Base-by-base conservation (phyloP, 2,329 filamentous ascomycete species). In the Fusarium nanum region DNA sequence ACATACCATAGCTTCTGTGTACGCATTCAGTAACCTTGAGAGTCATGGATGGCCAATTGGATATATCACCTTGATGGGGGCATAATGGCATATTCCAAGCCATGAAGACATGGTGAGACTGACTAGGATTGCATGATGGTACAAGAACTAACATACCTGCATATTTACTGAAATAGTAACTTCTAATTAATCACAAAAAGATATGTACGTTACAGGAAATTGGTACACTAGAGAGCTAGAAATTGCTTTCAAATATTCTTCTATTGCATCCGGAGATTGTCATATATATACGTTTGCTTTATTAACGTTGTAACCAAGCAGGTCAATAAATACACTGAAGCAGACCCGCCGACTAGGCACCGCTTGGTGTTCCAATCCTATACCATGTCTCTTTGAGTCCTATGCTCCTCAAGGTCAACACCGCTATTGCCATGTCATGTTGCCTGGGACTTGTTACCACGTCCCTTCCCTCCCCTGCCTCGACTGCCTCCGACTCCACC, bases 391-490 rank as follows among this genome's bases (percentile, higher is more conserved):
- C 49, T 37, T 61, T 61, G 60, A 74, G 69, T 72, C 46, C 64
- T 71, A 71, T 70, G 45, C 40, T 63, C 57, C 64, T 68, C 71
- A 60, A 67, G 27, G 32, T 41, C 59, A 60, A 67, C 37, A 40
- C 49, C 50, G 11, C n/a, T 25, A 41, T 32, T 42, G 8, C 34
- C 18, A 23, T 34, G 48, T 70, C 67, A 56, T 46, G 60, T 32
- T 47, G 49, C 25, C 47, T 62, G 48, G 12, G 68, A 12, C 45
- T 73, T 69, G 22, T 62, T 66, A 32, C 74, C 74, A 64, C 74
- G 68, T 50, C 64, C 66, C 61, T 64, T 75, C 16, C 53, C 60
- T 45, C 73, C 70, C 67, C 60, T 74, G 32, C 72, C 74, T 61
- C 73, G 64, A 14, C 64, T 64, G 55, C 68, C 60, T 37, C 70